Percentiles rank a stretch among this genome's conserved stretches.
Conservation (phyloP, 2,329 filamentous ascomycete genomes). For the Neophaeococcomyces aloes region DNA sequence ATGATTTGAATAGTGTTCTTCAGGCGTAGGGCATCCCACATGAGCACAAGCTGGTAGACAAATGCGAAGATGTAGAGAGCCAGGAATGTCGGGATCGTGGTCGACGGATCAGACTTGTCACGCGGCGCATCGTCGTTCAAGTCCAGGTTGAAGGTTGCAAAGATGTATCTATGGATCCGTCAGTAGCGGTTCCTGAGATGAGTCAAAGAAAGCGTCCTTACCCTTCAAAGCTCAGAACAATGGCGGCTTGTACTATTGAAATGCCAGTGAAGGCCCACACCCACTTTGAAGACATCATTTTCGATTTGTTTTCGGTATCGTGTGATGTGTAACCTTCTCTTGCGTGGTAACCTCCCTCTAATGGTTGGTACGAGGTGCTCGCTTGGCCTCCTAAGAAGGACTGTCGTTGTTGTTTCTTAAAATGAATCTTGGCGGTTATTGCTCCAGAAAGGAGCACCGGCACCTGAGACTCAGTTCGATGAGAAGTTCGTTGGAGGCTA, state of each 20-base stretch:
- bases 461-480: background rate
- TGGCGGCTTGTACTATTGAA: constrained; percentile 62
- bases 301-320: constrained; percentile 21
- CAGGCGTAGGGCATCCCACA: constrained; percentile 83
- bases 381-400: constrained; percentile 49
- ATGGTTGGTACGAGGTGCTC: constrained; percentile 40
- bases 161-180: constrained; percentile 59
- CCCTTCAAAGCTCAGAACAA: constrained; percentile 78
- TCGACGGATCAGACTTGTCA: constrained; percentile 28
- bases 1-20: constrained; percentile 99
- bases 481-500: background rate
- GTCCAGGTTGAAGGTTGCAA: constrained; percentile 65
- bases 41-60: constrained; percentile 77
- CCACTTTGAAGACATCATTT: constrained; percentile 55
- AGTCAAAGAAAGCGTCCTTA: constrained; percentile 41
- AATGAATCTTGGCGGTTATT: constrained; percentile 41
- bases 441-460: constrained; percentile 11
- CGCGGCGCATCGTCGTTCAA: constrained; percentile 34
- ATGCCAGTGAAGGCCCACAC: constrained; percentile 74
- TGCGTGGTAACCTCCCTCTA: constrained; percentile 40
- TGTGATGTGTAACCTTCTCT: constrained; percentile 40
- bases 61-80: constrained; percentile 97
- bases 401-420: constrained; percentile 47
- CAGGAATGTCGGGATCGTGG: constrained; percentile 83
- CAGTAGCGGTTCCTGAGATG: constrained; percentile 2